A percentile compares a stretch with the other conserved stretches of the same genome.
Conservation (phyloP, 306 rosid genomes). For the Lathyrus tuberosus region DNA sequence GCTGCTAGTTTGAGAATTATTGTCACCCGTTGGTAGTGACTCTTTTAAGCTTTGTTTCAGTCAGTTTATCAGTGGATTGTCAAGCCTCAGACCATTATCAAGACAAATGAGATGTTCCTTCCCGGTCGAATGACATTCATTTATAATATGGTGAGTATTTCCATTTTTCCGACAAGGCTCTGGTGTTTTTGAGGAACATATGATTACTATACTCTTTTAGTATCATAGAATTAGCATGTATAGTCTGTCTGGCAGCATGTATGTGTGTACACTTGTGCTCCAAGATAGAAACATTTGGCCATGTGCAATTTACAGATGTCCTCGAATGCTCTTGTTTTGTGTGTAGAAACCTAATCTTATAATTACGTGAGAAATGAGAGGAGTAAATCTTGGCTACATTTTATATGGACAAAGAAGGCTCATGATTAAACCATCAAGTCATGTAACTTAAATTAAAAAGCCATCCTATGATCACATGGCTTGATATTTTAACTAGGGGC, state of each 20-base stretch:
- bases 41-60: conserved; percentile 58
- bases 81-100: conserved; percentile 81
- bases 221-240: conserved; percentile 8
- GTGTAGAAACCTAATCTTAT: too few relatives aligned
- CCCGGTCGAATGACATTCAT: conserved; percentile 95
- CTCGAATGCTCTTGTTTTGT: too few relatives aligned
- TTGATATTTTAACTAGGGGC: too few relatives aligned
- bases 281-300: background rate
- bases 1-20: conserved; percentile 13
- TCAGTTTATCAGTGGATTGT: conserved; percentile 91
- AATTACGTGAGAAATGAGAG: too few relatives aligned
- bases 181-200: conserved; percentile 24
- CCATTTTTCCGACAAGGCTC: conserved; percentile 19
- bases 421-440: too few relatives aligned
- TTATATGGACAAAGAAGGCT: too few relatives aligned
- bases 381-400: too few relatives aligned
- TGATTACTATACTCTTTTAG: conserved; percentile 11
- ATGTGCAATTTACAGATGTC: too few relatives aligned
- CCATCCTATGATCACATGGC: too few relatives aligned
- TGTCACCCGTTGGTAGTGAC: conserved; percentile 34
- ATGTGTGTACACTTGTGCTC: background rate
- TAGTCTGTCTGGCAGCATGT: conserved; percentile 25
- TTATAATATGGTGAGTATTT: conserved; percentile 76
- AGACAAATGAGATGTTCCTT: conserved; percentile 93
- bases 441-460: too few relatives aligned